Base-by-base conservation (phyloP, 345 rosid species). In the Linum usitatissimum region DNA sequence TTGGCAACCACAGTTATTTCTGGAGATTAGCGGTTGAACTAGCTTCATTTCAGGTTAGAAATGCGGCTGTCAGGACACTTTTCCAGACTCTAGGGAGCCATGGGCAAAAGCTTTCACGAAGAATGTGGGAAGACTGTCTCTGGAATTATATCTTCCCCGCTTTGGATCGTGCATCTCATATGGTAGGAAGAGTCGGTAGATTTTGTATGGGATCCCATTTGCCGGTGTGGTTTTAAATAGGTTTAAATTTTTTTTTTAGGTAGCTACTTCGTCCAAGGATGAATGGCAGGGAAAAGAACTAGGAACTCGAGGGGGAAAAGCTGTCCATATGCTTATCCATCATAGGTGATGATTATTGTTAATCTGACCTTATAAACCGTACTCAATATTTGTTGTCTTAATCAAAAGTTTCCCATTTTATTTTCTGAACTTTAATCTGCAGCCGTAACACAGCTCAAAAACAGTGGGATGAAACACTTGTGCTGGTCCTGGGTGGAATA, bases 401-500 rank as follows among this genome's bases (percentile, higher is more conserved):
- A 39, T 64, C 34, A 10, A 31, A 14, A 21, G 53, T 30, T 59
- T 17, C 58, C 61, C 30, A 30, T 13, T 66, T 57, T 55, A 34
- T 60, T 67, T 53, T 62, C 66, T 63, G 66, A 62, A 20, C 48
- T 75, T 68, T 53, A 65, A 64, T 62, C 68, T 81, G 66, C 83
- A 93, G 99, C 79, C 97, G 97, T 67, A 93, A 93, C 79, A 84
- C 97, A 20, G 91, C 87, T 76, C 99, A 93, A 76, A 93, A 93
- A 71, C 97, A 90, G 68, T 93, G 99, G 99, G 99, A 86, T 84
- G 97, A 93, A 76, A 93, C 99, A 20, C 85, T 93, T 68, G 97
- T 90, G 19, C 84, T 90, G 45, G 97, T 93, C 74, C 86, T 93
- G 60, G 84, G 97, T 71, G 97, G 99, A 72, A 82, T 90, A 73